A percentile compares a stretch with the other conserved stretches of the same genome.
phyloP scores from a whole-genome alignment of 164 flowering plant species.

The Malania oleifera region DNA sequence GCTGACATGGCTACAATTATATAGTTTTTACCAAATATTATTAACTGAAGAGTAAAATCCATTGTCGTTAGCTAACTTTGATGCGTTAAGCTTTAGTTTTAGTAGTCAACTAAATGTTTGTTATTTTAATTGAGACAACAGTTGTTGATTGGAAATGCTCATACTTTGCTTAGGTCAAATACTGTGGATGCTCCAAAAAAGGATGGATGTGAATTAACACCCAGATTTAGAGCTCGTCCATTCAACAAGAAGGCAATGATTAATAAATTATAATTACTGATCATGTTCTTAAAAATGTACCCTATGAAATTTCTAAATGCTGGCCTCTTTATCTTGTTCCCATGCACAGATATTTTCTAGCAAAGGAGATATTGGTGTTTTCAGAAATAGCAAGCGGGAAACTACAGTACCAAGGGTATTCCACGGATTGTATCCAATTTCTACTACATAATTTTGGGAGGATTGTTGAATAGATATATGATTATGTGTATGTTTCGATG shows the following conservation, averaged over 20 bases:
- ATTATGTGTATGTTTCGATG: conserved; percentile 7
- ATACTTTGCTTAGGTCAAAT: conserved; percentile 28
- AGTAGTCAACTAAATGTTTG: not conserved
- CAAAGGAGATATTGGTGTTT: conserved; percentile 79
- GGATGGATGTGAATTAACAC: conserved; percentile 28
- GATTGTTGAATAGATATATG: not conserved
- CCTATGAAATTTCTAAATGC: not conserved
- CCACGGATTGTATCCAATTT: not conserved
- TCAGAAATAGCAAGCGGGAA: conserved; percentile 60
- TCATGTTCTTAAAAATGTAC: not conserved
- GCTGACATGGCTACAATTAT: too few species aligned
- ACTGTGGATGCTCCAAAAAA: conserved; percentile 28
- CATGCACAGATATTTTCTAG: conserved; percentile 76
- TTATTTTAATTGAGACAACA: not conserved
- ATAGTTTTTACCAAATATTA: too few species aligned
- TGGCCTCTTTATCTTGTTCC: conserved; percentile 3
- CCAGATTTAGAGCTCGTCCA: conserved; percentile 70
- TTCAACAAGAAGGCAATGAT: conserved; percentile 68
- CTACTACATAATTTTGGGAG: not conserved
- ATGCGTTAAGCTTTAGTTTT: not conserved
- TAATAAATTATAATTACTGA: not conserved
- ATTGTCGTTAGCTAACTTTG: not conserved
- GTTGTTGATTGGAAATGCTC: conserved; percentile 4
- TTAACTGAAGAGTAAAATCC: not conserved
- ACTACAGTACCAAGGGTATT: conserved; percentile 68